phyloP scores from a whole-genome alignment of 2,329 filamentous ascomycete genomes.

The Aspergillus latus region DNA sequence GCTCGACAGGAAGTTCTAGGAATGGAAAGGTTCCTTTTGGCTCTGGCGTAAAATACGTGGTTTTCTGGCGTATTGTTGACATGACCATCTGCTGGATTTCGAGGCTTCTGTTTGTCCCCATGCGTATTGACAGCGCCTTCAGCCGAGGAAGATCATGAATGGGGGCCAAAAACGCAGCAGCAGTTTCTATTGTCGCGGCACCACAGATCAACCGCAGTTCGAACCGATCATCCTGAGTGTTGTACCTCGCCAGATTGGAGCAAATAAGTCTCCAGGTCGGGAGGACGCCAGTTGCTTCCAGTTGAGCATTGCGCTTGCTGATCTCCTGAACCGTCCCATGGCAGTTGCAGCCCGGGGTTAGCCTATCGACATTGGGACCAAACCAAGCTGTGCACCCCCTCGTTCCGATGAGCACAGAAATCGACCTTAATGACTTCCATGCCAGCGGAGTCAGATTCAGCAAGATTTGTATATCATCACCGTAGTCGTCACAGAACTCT shows the following conservation, averaged over 20 bases:
- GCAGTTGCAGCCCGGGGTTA: not conserved
- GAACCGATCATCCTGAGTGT: not conserved
- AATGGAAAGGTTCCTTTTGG: not conserved
- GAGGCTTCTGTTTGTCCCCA: not conserved
- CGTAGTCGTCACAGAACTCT: not conserved
- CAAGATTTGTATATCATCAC: not conserved
- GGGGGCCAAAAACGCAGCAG: not conserved
- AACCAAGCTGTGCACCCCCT: not conserved
- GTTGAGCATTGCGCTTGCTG: no score
- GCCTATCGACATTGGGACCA: not conserved
- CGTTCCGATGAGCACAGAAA: not conserved
- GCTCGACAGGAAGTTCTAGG: conserved; percentile 2
- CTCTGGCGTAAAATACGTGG: not conserved
- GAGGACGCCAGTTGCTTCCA: not conserved
- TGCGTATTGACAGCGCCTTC: not conserved
- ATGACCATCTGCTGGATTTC: conserved; percentile 6
- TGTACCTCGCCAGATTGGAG: not conserved
- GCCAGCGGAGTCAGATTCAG: not conserved
- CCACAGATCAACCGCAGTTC: conserved; percentile 1
- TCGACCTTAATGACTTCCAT: not conserved
- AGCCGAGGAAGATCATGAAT: conserved; percentile 5
- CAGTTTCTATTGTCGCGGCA: conserved; percentile 2
- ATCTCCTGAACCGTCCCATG: not conserved
- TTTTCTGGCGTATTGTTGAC: conserved; percentile 1
- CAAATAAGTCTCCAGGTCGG: not conserved